Evolutionary conservation across 371 early-diverging fungal species (phyloP).

Genomic region (Lichtheimia hyalospora): DNA sequence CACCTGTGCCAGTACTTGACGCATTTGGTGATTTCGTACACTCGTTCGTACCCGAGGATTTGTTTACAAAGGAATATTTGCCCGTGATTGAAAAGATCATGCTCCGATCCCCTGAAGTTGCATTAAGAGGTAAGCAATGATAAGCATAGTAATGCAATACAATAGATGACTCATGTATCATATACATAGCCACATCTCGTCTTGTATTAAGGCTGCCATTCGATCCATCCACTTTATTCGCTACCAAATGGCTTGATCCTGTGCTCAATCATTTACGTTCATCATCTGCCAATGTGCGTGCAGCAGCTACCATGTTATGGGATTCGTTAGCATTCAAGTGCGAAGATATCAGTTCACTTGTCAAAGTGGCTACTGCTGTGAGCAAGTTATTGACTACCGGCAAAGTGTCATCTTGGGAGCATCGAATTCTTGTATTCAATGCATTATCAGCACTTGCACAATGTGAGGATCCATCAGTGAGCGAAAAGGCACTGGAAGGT

Average conservation of each 20-base stretch:
- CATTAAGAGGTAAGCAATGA: constrained; percentile 55
- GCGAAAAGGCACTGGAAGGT: constrained; percentile 61
- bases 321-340: constrained; percentile 50
- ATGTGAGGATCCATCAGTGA: constrained; percentile 51
- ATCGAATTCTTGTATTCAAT: constrained; percentile 61
- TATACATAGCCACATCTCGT: constrained; percentile 49
- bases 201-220: constrained; percentile 55
- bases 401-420: constrained; percentile 65
- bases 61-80: constrained; percentile 51
- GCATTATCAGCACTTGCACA: constrained; percentile 54
- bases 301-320: constrained; percentile 59
- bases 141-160: not conserved
- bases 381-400: constrained; percentile 57
- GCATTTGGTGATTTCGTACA: constrained; percentile 64
- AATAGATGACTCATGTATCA: not conserved
- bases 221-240: constrained; percentile 64
- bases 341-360: constrained; percentile 48
- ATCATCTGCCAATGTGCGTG: constrained; percentile 60
- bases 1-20: constrained; percentile 50
- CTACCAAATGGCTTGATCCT: constrained; percentile 65
- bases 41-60: constrained; percentile 47
- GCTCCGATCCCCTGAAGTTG: constrained; percentile 87
- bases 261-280: constrained; percentile 69
- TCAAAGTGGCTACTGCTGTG: constrained; percentile 61
- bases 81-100: constrained; percentile 73